A percentile compares a stretch with the other conserved stretches of the same genome.
Conservation (phyloP, 495 filamentous ascomycete genomes). For the Terfezia claveryi region DNA sequence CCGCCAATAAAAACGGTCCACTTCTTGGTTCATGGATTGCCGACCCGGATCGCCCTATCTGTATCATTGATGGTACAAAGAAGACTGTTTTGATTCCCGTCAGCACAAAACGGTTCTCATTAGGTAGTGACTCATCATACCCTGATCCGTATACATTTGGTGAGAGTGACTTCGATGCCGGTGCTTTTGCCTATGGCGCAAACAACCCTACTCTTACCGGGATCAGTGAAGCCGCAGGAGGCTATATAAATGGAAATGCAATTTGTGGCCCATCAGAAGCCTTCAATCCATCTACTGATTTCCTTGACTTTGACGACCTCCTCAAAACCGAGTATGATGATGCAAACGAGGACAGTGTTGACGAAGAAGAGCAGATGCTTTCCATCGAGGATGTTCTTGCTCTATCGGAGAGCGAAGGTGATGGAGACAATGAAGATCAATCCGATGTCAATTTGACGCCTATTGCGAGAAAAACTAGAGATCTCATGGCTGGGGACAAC, state of each 20-base stretch:
- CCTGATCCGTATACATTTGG: neutral
- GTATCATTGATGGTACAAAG: constrained; percentile 17
- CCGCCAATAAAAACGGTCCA: constrained; percentile 6
- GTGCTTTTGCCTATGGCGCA: constrained; percentile 3
- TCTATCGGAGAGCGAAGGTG: constrained; percentile 13
- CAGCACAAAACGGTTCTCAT: constrained; percentile 1
- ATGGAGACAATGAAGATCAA: constrained; percentile 4
- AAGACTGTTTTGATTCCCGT: constrained; percentile 15
- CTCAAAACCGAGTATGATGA: constrained; percentile 11
- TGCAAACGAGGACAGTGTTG: constrained; percentile 10
- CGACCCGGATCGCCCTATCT: constrained; percentile 16
- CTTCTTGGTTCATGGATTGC: constrained; percentile 16
- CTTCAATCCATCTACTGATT: constrained; percentile 5
- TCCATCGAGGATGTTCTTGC: constrained; percentile 15
- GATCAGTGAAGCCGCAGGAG: constrained; percentile 5
- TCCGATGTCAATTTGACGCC: neutral
- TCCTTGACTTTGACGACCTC: constrained; percentile 8
- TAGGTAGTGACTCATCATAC: constrained; percentile 1
- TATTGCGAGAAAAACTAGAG: neutral
- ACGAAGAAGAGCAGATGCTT: constrained; percentile 1
- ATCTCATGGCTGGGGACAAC: constrained; percentile 8
- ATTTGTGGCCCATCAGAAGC: constrained; percentile 8
- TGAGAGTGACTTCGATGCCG: constrained; percentile 2
- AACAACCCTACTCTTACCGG: constrained; percentile 11
- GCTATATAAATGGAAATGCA: constrained; percentile 8